Base-by-base conservation (phyloP, 2,329 filamentous ascomycete genomes). In the Penicillium janthinellum region DNA sequence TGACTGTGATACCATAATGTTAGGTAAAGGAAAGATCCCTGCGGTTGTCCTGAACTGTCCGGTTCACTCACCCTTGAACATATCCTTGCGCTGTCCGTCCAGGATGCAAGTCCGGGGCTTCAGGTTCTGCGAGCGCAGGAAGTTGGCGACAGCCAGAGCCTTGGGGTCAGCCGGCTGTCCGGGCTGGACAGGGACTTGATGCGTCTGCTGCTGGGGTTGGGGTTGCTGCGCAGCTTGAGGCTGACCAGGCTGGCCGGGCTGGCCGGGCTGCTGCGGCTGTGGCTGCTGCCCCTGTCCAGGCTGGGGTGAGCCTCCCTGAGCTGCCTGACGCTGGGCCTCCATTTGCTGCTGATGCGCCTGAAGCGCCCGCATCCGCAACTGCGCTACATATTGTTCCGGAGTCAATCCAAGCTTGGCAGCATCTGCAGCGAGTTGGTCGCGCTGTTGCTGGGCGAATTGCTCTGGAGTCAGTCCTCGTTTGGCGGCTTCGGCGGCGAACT, bases 81-180 rank as follows among this genome's bases (percentile, higher is more conserved):
- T 96, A 67, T 99, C 94, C 80, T 96, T 98, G 71, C 95, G 87
- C 83, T 97, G 93, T 70, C 95, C 95, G 67, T 97, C 93, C 66
- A 98, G 85, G 65, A 99, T 96, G 75, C 91, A 94, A 17, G 93
- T 97, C 64, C 95, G 85, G 17, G 86, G 84, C 84, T 99, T 99
- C 65, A 99, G 80, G 60, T 95, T 86, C 79, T 97, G 93, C 59
- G 84, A 78, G 67, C 88, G 88, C 60, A 99, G 81, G 79, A 96
- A 99, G 71, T 91, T 89, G 67, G 95, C 96, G 56, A 99, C 85
- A 8, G 93, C 92, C 48, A 98, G 79, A 20, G 92, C 93, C 71
- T 92, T 88, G 41, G 94, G 94, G 69, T 96, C 95, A 5, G 94
- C 91, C 25, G 94, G 91, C 39, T 76, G 77, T 28, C 72, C 73